Base-by-base conservation (phyloP, 768 basidiomycete species). In the Pulveroboletus ravenelii region DNA sequence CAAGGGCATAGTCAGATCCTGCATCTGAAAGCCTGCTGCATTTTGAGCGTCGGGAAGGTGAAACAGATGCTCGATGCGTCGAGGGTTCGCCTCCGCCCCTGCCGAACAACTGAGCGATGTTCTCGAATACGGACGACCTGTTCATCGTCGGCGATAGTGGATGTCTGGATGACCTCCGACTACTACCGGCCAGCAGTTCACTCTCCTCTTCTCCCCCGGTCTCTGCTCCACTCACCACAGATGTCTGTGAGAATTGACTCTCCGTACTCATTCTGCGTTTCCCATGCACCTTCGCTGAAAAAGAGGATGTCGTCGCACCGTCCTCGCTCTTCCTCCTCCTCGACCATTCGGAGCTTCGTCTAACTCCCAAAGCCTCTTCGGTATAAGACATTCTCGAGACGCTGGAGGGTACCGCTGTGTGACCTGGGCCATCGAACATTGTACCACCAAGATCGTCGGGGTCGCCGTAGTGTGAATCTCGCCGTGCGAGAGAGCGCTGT, bases 341-440 rank as follows among this genome's bases (percentile, higher is more conserved):
- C 30, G 77, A 72, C 75, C 78, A 75, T 30, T 72, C 74, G 8
- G 79, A 79, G 56, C 81, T 83, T 54, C 79, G 75, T 51, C 84
- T 74, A 23, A 71, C 70, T 10, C 70, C 47, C 27, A 56, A 32
- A n/a, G 60, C 55, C 13, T 62, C 65, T 49, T 79, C 82, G 31
- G 77, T 66, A 44, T 83, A 75, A 14, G 85, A 79, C 89, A 93
- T 92, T 49, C 84, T 76, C 7, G 89, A 89, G 14, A 84, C 78
- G 58, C 88, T 89, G 62, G 85, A 89, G 0, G 89, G 89, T 58
- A 88, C 81, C 25, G 77, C 81, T 30, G 71, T 70, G 65, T 87
- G 66, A 17, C 69, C 65, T 5, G 85, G 89, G 0, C 89, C 89
- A 57, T 86, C 84, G 64, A 90, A 93, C 76, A 89, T 82, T 20